Evolutionary conservation across 495 filamentous ascomycete genomes (phyloP), one percentile per base, ranked within the genome.

Genomic region (Pyrenula massariospora): DNA sequence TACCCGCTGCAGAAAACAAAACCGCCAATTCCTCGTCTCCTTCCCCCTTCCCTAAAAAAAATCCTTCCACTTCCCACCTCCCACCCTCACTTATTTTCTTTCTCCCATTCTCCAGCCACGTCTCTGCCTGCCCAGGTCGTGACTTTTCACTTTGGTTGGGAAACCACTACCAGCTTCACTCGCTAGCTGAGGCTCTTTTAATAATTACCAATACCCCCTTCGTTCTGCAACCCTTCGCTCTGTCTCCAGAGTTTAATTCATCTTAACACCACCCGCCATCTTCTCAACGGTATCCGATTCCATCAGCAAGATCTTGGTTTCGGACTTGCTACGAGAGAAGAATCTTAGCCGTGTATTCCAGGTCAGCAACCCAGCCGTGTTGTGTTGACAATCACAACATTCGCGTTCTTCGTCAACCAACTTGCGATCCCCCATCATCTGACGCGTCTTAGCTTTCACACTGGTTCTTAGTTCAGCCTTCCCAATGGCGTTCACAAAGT

Each of bases 401-500:
- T n/a, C n/a, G n/a, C n/a, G 25, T 60, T 62, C 62, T 62, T 53
- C 24, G 60, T 56, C 57, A 62, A 54, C 60, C 62, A 56, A 22
- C 58, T 58, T 36, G 56, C 58, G 48, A 56, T 60, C 70, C 67
- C 54, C 63, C 56, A 59, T 65, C 62, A 58, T 61, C 60, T 66
- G 60, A 59, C 59, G 61, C 59, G 59, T 61, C 50, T 59, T 55
- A 52, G 57, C 48, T 63, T 71, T 63, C 63, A 56, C 23, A 54
- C 52, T 53, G 42, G 22, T 25, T 53, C n/a, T 24, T 57, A 24
- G 64, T 65, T 54, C 24, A n/a, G 56, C 68, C 65, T 65, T 66
- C 78, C 77, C 66, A 67, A 96, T 97, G 92, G 79, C 84, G 68
- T 77, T 84, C 74, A 73, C 80, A 73, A 82, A 84, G 66, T 77